Evolutionary conservation across 441 rosid species (phyloP).

Genomic region (Adansonia grandidieri): DNA sequence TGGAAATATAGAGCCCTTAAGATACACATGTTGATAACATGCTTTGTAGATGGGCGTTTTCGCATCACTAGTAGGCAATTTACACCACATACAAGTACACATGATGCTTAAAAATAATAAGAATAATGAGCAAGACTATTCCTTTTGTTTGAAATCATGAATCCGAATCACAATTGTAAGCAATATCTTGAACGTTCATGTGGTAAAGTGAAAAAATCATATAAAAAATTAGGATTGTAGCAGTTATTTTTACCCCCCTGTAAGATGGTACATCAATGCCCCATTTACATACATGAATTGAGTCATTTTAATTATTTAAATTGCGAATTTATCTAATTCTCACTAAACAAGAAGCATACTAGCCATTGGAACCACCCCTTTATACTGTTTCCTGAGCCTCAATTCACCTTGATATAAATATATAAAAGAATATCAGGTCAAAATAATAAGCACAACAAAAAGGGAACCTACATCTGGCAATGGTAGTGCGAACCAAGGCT

Average conservation of each 20-base stretch:
- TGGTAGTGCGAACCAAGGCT: constrained; percentile 81
- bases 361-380: background rate
- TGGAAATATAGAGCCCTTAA: constrained; percentile 11
- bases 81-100: background rate
- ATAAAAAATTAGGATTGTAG: background rate
- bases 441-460: background rate
- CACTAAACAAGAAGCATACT: background rate
- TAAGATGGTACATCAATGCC: background rate
- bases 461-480: constrained; percentile 74
- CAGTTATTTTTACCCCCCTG: background rate
- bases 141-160: background rate
- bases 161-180: background rate
- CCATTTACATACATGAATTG: no score
- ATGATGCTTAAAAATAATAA: background rate
- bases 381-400: background rate
- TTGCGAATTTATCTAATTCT: constrained; percentile 7
- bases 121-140: background rate
- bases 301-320: background rate
- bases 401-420: background rate
- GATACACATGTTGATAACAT: background rate
- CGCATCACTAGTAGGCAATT: background rate
- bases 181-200: background rate
- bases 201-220: background rate
- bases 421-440: background rate
- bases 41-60: background rate